Evolutionary conservation across 176 grass and related monocot species (phyloP).

Genomic region (Tillandsia leiboldiana): DNA sequence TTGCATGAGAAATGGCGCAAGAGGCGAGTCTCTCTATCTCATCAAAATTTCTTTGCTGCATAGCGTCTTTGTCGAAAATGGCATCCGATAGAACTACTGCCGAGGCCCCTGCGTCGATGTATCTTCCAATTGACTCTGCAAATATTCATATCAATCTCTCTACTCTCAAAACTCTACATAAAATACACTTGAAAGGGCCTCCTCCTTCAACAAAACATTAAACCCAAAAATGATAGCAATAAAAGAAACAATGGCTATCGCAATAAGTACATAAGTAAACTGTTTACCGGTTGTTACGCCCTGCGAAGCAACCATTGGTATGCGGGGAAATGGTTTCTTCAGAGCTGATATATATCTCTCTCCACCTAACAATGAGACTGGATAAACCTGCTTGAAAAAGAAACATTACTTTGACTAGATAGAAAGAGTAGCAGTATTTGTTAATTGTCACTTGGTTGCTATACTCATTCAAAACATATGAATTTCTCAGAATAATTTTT

Average conservation of each 20-base stretch:
- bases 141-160: background rate
- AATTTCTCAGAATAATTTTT: background rate
- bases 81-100: slow-evolving; percentile 80
- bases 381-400: slow-evolving; percentile 44
- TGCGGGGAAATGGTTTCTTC: slow-evolving; percentile 74
- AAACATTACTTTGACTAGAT: background rate
- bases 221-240: background rate
- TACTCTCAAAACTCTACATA: too few species aligned
- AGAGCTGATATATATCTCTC: slow-evolving; percentile 65
- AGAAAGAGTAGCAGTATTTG: background rate
- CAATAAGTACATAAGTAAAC: background rate
- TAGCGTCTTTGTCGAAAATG: slow-evolving; percentile 70
- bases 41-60: slow-evolving; percentile 34
- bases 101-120: slow-evolving; percentile 53
- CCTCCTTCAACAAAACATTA: too few species aligned
- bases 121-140: slow-evolving; percentile 48
- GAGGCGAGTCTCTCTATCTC: slow-evolving; percentile 53
- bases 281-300: slow-evolving; percentile 50
- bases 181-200: too few species aligned
- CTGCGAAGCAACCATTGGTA: slow-evolving; percentile 92
- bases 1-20: slow-evolving; percentile 39
- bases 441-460: too few species aligned
- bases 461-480: background rate
- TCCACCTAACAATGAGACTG: slow-evolving; percentile 75
- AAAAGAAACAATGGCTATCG: background rate